Percentiles rank a stretch among this genome's conserved stretches.
phyloP scores from a whole-genome alignment of 768 basidiomycete species.

The Rhizopogon rudus region DNA sequence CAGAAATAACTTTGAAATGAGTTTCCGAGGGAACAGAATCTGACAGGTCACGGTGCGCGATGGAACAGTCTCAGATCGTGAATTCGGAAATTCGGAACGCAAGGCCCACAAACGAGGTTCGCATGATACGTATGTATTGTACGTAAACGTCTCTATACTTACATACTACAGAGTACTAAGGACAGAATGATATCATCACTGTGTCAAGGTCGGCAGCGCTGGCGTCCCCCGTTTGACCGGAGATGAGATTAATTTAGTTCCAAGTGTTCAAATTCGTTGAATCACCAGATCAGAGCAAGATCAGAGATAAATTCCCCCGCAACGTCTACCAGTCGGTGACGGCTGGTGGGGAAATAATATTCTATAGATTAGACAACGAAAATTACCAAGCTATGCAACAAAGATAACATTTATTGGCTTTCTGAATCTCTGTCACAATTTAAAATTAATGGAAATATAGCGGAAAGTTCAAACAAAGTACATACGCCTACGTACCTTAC shows the following conservation, averaged over 20 bases:
- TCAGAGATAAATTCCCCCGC: background rate
- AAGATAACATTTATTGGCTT: too few relatives aligned
- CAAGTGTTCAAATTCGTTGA: background rate
- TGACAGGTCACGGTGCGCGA: too few relatives aligned
- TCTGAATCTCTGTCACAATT: background rate
- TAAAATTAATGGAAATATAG: background rate
- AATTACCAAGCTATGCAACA: too few relatives aligned
- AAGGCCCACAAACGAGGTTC: too few relatives aligned
- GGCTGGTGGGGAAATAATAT: slow-evolving; percentile 3
- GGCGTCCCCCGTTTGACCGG: background rate
- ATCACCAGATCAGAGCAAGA: background rate
- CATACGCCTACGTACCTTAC: background rate
- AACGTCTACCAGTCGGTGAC: background rate
- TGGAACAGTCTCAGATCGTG: too few relatives aligned
- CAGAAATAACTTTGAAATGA: too few relatives aligned
- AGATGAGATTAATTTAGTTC: background rate
- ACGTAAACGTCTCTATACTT: too few relatives aligned
- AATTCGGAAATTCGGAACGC: too few relatives aligned
- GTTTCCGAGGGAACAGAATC: too few relatives aligned
- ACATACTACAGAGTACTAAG: too few relatives aligned
- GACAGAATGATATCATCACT: too few relatives aligned
- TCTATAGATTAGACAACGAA: background rate
- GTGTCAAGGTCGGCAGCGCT: background rate
- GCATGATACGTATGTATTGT: too few relatives aligned
- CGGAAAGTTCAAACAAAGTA: background rate